Evolutionary conservation across 2,329 filamentous ascomycete species (phyloP).

Genomic region (Aspergillus niger): DNA sequence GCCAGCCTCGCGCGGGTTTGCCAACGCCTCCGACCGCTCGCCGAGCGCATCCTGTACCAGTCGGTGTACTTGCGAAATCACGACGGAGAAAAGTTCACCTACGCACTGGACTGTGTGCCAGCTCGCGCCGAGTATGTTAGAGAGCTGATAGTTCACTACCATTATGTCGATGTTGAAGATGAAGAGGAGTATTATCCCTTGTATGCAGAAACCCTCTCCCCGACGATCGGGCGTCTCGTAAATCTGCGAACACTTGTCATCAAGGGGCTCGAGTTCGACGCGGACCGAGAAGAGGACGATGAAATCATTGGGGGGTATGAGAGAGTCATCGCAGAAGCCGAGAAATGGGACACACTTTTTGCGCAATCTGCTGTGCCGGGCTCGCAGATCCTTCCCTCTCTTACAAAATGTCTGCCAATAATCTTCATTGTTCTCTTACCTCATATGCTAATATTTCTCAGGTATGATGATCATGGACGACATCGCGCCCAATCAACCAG

Average conservation of each 20-base stretch:
- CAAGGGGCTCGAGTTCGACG: conserved; percentile 11
- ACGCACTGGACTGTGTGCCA: background rate
- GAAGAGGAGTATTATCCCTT: conserved; percentile 8
- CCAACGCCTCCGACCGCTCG: background rate
- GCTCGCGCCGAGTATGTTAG: background rate
- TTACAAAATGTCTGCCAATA: conserved; percentile 4
- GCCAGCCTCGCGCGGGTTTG: conserved; percentile 5
- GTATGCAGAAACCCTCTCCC: conserved; percentile 1
- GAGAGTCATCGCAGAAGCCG: background rate
- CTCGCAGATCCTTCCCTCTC: background rate
- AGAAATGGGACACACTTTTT: conserved; percentile 4
- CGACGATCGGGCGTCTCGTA: conserved; percentile 2
- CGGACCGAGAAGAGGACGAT: background rate
- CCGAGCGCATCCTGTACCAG: conserved; percentile 3
- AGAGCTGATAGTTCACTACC: conserved; percentile 9
- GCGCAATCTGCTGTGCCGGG: background rate
- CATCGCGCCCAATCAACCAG: background rate
- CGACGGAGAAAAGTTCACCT: background rate
- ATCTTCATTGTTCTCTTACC: background rate
- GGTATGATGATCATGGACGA: conserved; percentile 9
- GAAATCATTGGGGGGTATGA: background rate
- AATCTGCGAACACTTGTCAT: conserved; percentile 4
- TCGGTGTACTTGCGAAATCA: conserved; percentile 9
- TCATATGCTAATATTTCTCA: background rate
- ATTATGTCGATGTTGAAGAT: conserved; percentile 1